A percentile compares a stretch with the other conserved stretches of the same genome.
These are phyloP conservation scores for Rhodotorula sp. DNA, from an alignment of 1,284 basidiomycete genomes.

Conservation along the genomic window DNA sequence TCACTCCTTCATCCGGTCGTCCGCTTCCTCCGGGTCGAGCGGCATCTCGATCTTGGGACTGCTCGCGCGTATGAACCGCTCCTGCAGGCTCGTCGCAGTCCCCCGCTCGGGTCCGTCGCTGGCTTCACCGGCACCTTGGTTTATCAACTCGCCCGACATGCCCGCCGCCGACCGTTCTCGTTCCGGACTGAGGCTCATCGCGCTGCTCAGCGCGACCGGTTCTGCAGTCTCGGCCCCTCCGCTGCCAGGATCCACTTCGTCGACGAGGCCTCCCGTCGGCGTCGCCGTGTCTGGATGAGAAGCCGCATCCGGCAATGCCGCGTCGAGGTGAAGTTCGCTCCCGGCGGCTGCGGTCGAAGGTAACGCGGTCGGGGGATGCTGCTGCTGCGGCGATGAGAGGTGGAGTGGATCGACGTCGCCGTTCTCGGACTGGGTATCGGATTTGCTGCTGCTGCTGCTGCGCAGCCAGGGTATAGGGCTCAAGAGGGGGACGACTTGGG, in stretches of 20 bases:
- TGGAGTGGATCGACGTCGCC: slow-evolving; percentile 9
- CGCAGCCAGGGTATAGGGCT: slow-evolving; percentile 40
- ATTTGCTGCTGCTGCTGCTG: slow-evolving; percentile 6
- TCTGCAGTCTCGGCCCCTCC: slow-evolving; percentile 27
- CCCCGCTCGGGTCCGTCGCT: not conserved
- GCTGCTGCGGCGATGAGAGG: slow-evolving; percentile 1
- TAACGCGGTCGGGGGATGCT: not conserved
- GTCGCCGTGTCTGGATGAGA: slow-evolving; percentile 15
- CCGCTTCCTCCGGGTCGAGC: not conserved
- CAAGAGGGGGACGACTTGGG: slow-evolving; percentile 35
- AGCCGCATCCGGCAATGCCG: not conserved
- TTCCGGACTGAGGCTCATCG: slow-evolving; percentile 7
- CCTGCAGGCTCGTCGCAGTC: slow-evolving; percentile 20
- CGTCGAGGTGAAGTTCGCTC: not conserved
- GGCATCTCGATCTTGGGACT: slow-evolving; percentile 28
- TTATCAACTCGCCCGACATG: not conserved
- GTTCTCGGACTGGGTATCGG: not conserved
- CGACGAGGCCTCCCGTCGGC: slow-evolving; percentile 39
- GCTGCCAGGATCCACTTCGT: slow-evolving; percentile 38
- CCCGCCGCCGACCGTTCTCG: not conserved
- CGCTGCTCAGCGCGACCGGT: slow-evolving; percentile 29
- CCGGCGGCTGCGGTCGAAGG: not conserved
- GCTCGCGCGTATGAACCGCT: slow-evolving; percentile 38
- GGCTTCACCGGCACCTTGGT: not conserved
- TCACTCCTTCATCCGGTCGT: not conserved